A percentile compares a stretch with the other conserved stretches of the same genome.
Evolutionary conservation across 306 rosid genomes (phyloP).

Genomic region (Prinsepia uniflora): DNA sequence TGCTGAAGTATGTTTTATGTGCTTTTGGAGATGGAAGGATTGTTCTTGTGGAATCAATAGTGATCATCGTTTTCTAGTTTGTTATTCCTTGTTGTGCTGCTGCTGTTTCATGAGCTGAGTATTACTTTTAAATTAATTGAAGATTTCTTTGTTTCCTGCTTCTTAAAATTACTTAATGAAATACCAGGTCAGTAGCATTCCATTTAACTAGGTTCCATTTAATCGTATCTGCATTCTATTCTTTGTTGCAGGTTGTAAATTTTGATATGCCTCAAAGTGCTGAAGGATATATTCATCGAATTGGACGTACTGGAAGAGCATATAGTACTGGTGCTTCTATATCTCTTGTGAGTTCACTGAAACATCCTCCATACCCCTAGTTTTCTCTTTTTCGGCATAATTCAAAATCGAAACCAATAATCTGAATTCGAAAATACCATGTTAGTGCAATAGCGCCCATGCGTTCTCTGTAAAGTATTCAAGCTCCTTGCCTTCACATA

Average conservation of each 20-base stretch:
- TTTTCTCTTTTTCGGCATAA: background rate
- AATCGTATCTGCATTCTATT: conserved; percentile 11
- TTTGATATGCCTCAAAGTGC: conserved; percentile 79
- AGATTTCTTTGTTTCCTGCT: background rate
- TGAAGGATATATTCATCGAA: conserved; percentile 80
- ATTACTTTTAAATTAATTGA: background rate
- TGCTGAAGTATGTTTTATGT: no score
- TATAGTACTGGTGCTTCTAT: conserved; percentile 78
- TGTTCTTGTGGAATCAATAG: no score
- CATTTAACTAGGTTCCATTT: conserved; percentile 5
- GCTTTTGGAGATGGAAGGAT: no score
- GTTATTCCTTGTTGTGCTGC: background rate
- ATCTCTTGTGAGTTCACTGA: conserved; percentile 68
- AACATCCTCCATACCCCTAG: background rate
- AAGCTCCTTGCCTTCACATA: background rate
- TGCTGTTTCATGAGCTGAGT: conserved; percentile 4
- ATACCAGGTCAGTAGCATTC: conserved; percentile 13
- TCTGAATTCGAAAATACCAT: background rate
- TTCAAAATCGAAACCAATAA: background rate
- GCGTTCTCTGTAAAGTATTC: conserved; percentile 2
- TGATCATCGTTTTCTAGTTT: no score
- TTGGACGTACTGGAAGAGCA: conserved; percentile 99
- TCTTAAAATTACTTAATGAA: background rate
- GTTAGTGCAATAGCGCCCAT: background rate
- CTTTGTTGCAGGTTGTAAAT: conserved; percentile 69